phyloP scores from a whole-genome alignment of 352 stramenopile species.

The Phytophthora agathidicida region DNA sequence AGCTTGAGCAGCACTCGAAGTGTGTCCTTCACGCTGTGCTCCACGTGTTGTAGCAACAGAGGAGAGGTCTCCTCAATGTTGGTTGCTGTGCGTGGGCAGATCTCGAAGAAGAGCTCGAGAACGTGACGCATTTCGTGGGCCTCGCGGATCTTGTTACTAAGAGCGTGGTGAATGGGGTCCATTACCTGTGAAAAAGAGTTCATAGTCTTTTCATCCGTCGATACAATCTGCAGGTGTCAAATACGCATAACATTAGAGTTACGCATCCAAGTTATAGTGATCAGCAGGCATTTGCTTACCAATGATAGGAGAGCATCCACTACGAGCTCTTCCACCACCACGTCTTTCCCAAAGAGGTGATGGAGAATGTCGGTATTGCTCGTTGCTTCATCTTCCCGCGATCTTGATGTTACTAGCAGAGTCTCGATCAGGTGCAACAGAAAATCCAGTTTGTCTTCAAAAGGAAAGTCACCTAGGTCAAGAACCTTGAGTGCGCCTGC shows the following conservation, averaged over 20 bases:
- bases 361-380: slow-evolving; percentile 52
- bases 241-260: neutral
- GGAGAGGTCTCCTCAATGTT: slow-evolving; percentile 81
- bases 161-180: slow-evolving; percentile 63
- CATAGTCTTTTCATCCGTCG: slow-evolving; percentile 60
- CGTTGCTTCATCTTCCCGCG: slow-evolving; percentile 11
- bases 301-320: slow-evolving; percentile 66
- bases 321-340: slow-evolving; percentile 69
- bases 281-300: slow-evolving; percentile 30
- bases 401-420: slow-evolving; percentile 46
- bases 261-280: neutral
- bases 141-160: slow-evolving; percentile 71
- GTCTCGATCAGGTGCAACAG: slow-evolving; percentile 67
- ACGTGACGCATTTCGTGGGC: slow-evolving; percentile 83
- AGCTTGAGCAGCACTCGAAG: slow-evolving; percentile 80
- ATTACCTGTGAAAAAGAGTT: slow-evolving; percentile 63
- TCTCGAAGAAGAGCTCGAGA: slow-evolving; percentile 73
- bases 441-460: slow-evolving; percentile 75
- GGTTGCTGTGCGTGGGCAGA: slow-evolving; percentile 67
- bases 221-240: slow-evolving; percentile 42
- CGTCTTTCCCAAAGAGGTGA: slow-evolving; percentile 70
- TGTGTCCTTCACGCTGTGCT: slow-evolving; percentile 77
- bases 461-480: slow-evolving; percentile 55
- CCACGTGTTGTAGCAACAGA: slow-evolving; percentile 77
- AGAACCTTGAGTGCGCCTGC: slow-evolving; percentile 72